Percentiles rank a stretch among this genome's conserved stretches.
Conservation (phyloP, 2,329 filamentous ascomycete genomes). For the Polytolypa hystricis region DNA sequence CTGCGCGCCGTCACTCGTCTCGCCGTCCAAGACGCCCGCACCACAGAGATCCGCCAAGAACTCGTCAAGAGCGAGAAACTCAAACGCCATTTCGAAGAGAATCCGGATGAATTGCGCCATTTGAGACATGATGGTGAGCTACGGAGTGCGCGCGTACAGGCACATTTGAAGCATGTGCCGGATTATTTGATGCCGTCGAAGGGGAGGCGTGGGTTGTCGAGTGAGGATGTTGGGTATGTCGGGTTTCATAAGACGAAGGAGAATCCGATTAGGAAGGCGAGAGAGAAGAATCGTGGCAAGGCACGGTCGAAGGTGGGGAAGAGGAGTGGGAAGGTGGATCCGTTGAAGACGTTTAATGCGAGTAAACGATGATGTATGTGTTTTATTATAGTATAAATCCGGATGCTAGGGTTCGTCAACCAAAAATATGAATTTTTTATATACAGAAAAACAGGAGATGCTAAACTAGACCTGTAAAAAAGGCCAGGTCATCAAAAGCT, state of each 20-base stretch:
- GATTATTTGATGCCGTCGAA: constrained; percentile 81
- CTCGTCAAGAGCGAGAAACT: constrained; percentile 89
- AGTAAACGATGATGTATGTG: constrained; percentile 21
- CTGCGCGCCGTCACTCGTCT: constrained; percentile 81
- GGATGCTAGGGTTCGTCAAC: too few species aligned
- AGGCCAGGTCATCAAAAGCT: too few species aligned
- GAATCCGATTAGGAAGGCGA: constrained; percentile 42
- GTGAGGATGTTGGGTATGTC: constrained; percentile 64
- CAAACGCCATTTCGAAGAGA: constrained; percentile 93
- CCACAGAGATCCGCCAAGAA: constrained; percentile 77
- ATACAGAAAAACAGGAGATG: too few species aligned
- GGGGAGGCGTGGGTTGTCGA: constrained; percentile 56
- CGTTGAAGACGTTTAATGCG: constrained; percentile 78
- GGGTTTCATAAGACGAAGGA: constrained; percentile 44
- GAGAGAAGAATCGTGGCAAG: constrained; percentile 33
- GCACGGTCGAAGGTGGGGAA: constrained; percentile 24
- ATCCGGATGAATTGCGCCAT: constrained; percentile 77
- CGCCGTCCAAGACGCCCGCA: constrained; percentile 78
- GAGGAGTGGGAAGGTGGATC: constrained; percentile 58
- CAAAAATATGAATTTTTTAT: too few species aligned
- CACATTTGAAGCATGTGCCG: constrained; percentile 86
- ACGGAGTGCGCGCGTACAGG: constrained; percentile 69
- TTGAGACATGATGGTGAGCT: constrained; percentile 84
- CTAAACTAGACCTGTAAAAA: too few species aligned
- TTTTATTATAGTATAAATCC: too few species aligned